Evolutionary conservation across 2,329 filamentous ascomycete species (phyloP), one percentile per base, ranked within the genome.

Genomic region (Paraphaeosphaeria sporulosa): DNA sequence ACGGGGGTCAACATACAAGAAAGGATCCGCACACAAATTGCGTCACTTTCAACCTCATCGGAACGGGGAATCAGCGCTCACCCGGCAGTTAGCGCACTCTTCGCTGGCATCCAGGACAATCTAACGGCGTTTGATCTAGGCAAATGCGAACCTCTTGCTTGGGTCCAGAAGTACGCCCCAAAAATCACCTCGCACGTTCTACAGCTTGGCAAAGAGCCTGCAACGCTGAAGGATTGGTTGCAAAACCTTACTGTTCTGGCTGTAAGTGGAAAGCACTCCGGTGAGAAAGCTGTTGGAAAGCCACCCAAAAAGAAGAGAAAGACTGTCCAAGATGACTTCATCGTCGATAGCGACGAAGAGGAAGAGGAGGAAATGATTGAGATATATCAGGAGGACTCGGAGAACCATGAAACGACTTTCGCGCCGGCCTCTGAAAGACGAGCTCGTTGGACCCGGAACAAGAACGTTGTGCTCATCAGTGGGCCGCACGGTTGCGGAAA

Each of bases 401-500:
- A 66, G 10, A 48, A 47, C 19, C n/a, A 48, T 21, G 34, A 15
- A 4, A 32, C 40, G n/a, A 51, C 62, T n/a, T 42, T 53, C 15
- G 81, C 19, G 78, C 83, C 57, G 74, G 78, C 75, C 76, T 82
- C 65, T 55, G 75, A 65, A 19, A 67, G 60, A 44, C 77, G 48
- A 71, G 62, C 67, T n/a, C 64, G 62, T 36, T 69, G 70, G 63
- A 81, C 58, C 68, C 81, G 77, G 9, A 71, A 72, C 23, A 84
- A 85, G 53, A 97, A 97, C 77, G 87, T 90, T 0, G 86, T 97
- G n/a, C 81, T 99, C 8, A 83, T 99, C 34, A 97, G 93, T 71
- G 95, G 95, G 0, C 93, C 94, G 2, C 85, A 91, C 66, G 95
- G 95, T 0, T 94, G 90, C 73, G 96, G 95, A 2, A 99, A 99